Percentiles rank a stretch among this genome's conserved stretches.
phyloP scores from a whole-genome alignment of 257 asterid species.

The Solanum chilense region DNA sequence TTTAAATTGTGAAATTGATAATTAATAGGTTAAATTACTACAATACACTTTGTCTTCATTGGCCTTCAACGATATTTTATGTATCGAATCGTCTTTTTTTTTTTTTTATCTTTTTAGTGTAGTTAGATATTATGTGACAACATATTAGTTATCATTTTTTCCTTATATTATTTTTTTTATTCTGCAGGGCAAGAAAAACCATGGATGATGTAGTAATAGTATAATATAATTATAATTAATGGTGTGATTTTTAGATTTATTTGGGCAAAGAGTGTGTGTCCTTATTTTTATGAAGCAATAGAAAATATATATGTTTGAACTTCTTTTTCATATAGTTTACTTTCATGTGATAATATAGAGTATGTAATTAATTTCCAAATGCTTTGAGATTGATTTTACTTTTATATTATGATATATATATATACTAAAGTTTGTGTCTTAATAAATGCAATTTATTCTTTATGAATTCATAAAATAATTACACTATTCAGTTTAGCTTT shows the following conservation, averaged over 20 bases:
- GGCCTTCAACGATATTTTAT: not conserved
- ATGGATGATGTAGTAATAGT: not conserved
- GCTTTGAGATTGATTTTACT: not conserved
- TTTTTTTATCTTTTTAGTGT: not conserved
- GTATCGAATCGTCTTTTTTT: not conserved
- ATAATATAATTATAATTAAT: not conserved
- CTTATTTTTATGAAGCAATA: not conserved
- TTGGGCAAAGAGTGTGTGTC: not conserved
- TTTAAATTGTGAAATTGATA: not conserved
- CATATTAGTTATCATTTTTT: not conserved
- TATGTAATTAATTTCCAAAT: not conserved
- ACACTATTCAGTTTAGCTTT: too few species aligned
- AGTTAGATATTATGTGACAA: not conserved
- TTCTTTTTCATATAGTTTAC: not conserved
- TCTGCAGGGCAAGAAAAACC: conserved; percentile 17
- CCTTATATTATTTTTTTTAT: not conserved
- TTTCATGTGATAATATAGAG: not conserved
- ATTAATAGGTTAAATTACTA: not conserved
- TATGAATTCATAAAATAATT: not conserved
- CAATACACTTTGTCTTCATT: accelerated
- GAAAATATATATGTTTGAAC: not conserved
- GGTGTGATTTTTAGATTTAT: not conserved
- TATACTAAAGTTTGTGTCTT: not conserved
- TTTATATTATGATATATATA: not conserved
- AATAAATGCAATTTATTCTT: not conserved